Percentiles rank a stretch among this genome's conserved stretches.
These are phyloP conservation scores for Fusarium neocosmosporiellum DNA, from an alignment of 2,329 filamentous ascomycete species.

Conservation along the genomic window DNA sequence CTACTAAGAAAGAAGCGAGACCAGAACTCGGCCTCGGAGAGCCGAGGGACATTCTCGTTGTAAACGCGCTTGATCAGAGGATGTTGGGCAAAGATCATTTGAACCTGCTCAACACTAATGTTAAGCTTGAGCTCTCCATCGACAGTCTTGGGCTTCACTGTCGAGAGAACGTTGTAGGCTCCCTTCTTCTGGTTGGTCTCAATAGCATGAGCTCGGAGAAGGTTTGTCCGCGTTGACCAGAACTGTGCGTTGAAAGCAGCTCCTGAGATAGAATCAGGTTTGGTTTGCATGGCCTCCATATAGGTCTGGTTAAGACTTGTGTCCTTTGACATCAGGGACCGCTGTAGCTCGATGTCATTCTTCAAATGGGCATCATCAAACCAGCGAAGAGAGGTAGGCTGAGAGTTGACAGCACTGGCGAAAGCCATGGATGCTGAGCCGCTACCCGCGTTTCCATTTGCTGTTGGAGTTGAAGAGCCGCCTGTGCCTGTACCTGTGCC, in stretches of 20 bases:
- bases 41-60: slow-evolving; percentile 88
- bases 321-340: slow-evolving; percentile 87
- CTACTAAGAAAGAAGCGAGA: slow-evolving; percentile 92
- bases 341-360: slow-evolving; percentile 83
- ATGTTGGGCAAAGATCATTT: slow-evolving; percentile 92
- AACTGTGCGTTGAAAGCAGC: slow-evolving; percentile 91
- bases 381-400: slow-evolving; percentile 69
- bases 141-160: slow-evolving; percentile 75
- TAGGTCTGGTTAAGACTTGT: slow-evolving; percentile 83
- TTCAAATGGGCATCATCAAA: slow-evolving; percentile 86
- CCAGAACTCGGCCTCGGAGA: slow-evolving; percentile 89
- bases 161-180: slow-evolving; percentile 92
- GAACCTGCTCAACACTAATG: slow-evolving; percentile 91
- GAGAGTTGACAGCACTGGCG: slow-evolving; percentile 73
- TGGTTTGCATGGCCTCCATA: slow-evolving; percentile 83
- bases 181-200: slow-evolving; percentile 88
- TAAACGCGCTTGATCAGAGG: slow-evolving; percentile 91
- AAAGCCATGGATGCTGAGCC: slow-evolving; percentile 80
- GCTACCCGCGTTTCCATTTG: slow-evolving; percentile 49
- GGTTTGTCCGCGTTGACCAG: slow-evolving; percentile 88
- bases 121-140: slow-evolving; percentile 76
- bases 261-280: slow-evolving; percentile 84
- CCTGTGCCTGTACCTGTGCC: slow-evolving; percentile 5
- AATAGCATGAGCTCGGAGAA: slow-evolving; percentile 90
- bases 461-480: slow-evolving; percentile 44